Evolutionary conservation across 2,329 filamentous ascomycete species (phyloP).

Genomic region (Dichotomopilus funicola): DNA sequence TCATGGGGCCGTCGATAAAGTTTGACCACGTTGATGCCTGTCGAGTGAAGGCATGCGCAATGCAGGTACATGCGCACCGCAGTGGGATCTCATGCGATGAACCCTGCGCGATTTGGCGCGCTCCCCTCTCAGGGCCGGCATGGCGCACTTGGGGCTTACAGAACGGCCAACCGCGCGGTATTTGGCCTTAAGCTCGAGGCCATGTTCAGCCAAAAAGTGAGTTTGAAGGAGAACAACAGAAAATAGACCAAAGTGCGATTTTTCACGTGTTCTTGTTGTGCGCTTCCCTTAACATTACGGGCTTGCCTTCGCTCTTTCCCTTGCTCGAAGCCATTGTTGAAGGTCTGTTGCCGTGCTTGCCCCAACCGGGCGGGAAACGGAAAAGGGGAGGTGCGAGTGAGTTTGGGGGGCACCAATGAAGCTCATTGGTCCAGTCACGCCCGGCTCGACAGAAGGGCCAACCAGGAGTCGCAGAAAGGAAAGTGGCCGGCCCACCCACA

Average conservation of each 20-base stretch:
- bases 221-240: too few relatives aligned
- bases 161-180: slow-evolving; percentile 4
- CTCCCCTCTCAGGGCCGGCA: neutral
- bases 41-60: neutral
- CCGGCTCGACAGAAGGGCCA: slow-evolving; percentile 9
- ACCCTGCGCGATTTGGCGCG: slow-evolving; percentile 4
- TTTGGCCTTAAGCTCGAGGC: neutral
- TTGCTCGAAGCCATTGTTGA: neutral
- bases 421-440: slow-evolving; percentile 13
- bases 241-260: neutral
- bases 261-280: neutral
- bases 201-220: too few relatives aligned
- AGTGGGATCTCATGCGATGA: slow-evolving; percentile 4
- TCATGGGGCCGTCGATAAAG: slow-evolving; percentile 3
- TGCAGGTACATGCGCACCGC: slow-evolving; percentile 9
- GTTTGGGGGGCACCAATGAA: neutral
- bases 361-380: neutral
- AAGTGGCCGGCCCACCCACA: slow-evolving; percentile 7
- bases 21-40: slow-evolving; percentile 10
- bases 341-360: slow-evolving; percentile 6
- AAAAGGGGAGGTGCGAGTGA: neutral
- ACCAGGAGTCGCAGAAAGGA: slow-evolving; percentile 6
- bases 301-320: neutral
- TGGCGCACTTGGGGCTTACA: slow-evolving; percentile 4
- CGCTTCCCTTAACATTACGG: neutral